Base-by-base conservation (phyloP, 352 stramenopile genomes). In the Phytophthora rubi region DNA sequence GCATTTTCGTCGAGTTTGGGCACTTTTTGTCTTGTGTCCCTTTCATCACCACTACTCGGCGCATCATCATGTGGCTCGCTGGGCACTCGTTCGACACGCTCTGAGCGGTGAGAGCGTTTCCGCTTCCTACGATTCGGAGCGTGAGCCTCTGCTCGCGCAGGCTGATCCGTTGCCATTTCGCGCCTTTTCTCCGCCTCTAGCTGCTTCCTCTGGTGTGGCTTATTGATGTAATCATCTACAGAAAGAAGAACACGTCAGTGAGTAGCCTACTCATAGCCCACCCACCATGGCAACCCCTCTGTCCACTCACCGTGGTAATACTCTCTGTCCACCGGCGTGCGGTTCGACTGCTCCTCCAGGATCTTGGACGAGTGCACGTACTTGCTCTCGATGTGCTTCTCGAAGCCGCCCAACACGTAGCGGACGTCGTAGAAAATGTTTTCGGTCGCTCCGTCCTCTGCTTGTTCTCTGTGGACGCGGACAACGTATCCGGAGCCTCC, bases 341-440 rank as follows among this genome's bases (percentile, higher is more conserved):
- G 85, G 8, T 79, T 76, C 6, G 73, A 75, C 3, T 79, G 68
- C 35, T 78, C 60, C 21, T 79, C 56, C 26, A 90, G 60, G 6
- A 91, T 73, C 61, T 66, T 60, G 0, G 82, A 90, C 49, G 81
- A 75, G 51, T 89, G 71, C 35, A 93, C 84, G 18, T 77, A 96
- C 26, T 93, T 73, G 35, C 81, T 81, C 42, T 86, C 84, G 30
- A 96, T 84, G 6, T 79, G 79, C 53, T 88, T 85, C 54, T 96
- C 89, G 53, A 92, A 90, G 4, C 89, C 89, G 6, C 89, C 86
- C 12, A 94, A 47, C 23, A 96, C 80, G 59, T 96, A 96, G 45
- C 88, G 85, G 16, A 96, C 86, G 61, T 94, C 88, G 57, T 94
- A 94, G n/a, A 79, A 79, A n/a, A 94, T 64, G 2, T 82, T 63